A percentile compares a stretch with the other conserved stretches of the same genome.
Conservation (phyloP, 257 asterid species). For the Linaria vulgaris region DNA sequence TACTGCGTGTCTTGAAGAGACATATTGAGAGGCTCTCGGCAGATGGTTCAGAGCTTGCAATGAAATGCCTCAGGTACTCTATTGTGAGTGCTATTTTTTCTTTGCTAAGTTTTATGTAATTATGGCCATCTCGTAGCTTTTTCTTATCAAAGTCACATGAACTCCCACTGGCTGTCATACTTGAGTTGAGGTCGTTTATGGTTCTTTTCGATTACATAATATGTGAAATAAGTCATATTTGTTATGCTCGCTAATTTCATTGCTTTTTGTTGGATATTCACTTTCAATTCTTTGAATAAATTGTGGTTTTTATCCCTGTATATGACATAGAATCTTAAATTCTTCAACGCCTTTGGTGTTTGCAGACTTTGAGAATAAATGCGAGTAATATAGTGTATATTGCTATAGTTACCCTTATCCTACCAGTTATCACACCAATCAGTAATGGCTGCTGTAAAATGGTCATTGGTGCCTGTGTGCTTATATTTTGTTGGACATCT, state of each 20-base stretch:
- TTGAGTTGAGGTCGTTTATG: constrained; percentile 17
- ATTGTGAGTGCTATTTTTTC: neutral
- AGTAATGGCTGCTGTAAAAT: neutral
- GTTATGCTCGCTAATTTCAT: neutral
- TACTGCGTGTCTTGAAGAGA: constrained; percentile 59
- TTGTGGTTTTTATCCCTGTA: constrained; percentile 16
- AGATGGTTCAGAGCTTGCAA: constrained; percentile 66
- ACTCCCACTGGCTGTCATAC: constrained; percentile 5
- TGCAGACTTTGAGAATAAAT: constrained; percentile 1
- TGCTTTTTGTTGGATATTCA: constrained; percentile 19
- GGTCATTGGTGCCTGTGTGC: constrained; percentile 1
- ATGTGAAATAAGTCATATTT: constrained; percentile 1
- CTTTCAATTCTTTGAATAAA: neutral
- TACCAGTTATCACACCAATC: constrained; percentile 18
- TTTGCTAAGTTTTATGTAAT: constrained; percentile 1
- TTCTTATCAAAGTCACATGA: constrained; percentile 13
- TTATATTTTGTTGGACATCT: constrained; percentile 8
- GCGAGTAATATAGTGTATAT: constrained; percentile 4
- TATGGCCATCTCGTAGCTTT: neutral
- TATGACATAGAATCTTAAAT: constrained; percentile 1
- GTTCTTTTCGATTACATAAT: constrained; percentile 14
- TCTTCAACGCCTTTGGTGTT: constrained; percentile 15
- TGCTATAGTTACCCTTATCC: constrained; percentile 15
- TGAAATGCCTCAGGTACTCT: constrained; percentile 66
- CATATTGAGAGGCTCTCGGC: constrained; percentile 60